phyloP scores from a whole-genome alignment of 2,329 filamentous ascomycete genomes.

The Biscogniauxia marginata region DNA sequence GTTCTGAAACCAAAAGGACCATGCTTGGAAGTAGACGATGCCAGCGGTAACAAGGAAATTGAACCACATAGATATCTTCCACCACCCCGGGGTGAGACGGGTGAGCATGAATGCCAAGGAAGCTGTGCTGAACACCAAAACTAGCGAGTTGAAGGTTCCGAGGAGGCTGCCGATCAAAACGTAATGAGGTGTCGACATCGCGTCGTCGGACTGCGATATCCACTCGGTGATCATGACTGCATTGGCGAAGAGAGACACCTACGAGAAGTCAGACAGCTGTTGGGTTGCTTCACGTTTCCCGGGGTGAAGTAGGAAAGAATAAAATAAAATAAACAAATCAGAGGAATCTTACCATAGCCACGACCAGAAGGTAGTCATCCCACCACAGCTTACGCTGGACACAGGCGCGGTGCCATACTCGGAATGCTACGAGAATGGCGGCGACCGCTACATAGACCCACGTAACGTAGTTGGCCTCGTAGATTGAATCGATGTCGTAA shows the following conservation, averaged over 20 bases:
- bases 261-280: too few species aligned
- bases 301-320: background rate
- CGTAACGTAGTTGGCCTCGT: too few species aligned
- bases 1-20: conserved; percentile 19
- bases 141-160: conserved; percentile 17
- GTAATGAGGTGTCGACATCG: background rate
- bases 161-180: conserved; percentile 14
- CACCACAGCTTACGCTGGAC: conserved; percentile 1
- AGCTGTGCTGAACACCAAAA: conserved; percentile 19
- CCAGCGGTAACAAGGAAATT: conserved; percentile 5
- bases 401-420: conserved; percentile 1
- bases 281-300: too few species aligned
- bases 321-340: background rate
- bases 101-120: conserved; percentile 17
- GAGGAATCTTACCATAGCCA: background rate
- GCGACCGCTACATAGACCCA: too few species aligned
- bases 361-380: background rate
- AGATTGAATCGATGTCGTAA: too few species aligned
- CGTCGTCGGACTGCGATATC: too few species aligned
- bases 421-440: background rate
- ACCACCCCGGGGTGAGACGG: conserved; percentile 14
- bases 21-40: conserved; percentile 13
- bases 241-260: conserved; percentile 2
- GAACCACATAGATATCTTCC: conserved; percentile 12
- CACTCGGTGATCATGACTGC: background rate